Conservation (phyloP, 169 alveolate genomes). For the Cryptosporidium ryanae region DNA sequence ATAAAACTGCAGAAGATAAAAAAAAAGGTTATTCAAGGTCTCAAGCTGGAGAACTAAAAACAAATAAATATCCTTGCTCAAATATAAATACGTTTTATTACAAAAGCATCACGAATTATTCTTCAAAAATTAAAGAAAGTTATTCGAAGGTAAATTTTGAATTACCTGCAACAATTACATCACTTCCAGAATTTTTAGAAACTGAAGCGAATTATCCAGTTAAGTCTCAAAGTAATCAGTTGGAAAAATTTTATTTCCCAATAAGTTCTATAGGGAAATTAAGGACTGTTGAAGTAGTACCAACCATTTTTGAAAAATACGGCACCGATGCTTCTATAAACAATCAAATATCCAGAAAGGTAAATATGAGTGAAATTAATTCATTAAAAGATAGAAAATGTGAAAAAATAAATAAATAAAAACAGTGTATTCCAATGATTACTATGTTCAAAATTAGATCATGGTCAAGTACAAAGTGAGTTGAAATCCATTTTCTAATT, state of each 20-base stretch:
- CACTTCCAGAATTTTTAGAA: conserved; percentile 59
- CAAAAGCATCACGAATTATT: background rate
- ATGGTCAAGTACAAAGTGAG: background rate
- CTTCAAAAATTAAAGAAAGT: conserved; percentile 2
- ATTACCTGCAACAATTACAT: conserved; percentile 23
- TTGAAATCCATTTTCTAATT: background rate
- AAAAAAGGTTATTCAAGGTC: background rate
- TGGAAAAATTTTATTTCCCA: conserved; percentile 29
- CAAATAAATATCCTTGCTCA: background rate
- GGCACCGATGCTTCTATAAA: background rate
- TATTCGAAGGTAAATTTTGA: background rate
- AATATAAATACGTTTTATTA: background rate
- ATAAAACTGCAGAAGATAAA: background rate
- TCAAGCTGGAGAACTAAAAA: background rate
- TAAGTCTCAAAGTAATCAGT: conserved; percentile 9
- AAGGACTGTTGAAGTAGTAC: conserved; percentile 38
- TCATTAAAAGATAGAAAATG: background rate
- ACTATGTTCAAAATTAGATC: background rate
- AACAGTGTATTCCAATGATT: background rate
- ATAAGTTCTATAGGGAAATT: background rate
- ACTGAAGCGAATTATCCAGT: conserved; percentile 14
- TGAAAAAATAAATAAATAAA: conserved; percentile 10
- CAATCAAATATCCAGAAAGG: background rate
- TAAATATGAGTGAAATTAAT: background rate
- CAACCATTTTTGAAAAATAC: background rate